A percentile compares a stretch with the other conserved stretches of the same genome.
phyloP scores from a whole-genome alignment of 306 rosid species.

The Adenanthera pavonina region DNA sequence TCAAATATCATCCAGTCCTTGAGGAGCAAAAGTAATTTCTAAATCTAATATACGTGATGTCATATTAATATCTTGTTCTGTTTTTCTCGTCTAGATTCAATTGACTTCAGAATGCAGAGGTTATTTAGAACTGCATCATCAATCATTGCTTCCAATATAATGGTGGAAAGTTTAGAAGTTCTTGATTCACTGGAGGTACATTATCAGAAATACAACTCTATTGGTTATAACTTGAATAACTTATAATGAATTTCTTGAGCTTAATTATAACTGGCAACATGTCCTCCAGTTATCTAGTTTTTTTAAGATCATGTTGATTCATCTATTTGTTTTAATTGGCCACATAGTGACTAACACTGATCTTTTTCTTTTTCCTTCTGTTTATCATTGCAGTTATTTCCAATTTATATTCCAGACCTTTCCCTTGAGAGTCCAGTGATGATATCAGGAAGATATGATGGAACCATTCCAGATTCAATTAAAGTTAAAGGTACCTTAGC shows the following conservation, averaged over 20 bases:
- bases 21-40: constrained; percentile 10
- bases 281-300: constrained; percentile 23
- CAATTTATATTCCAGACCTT: constrained; percentile 75
- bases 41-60: neutral
- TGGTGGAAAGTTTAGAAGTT: constrained; percentile 60
- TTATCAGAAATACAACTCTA: constrained; percentile 19
- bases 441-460: constrained; percentile 86
- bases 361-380: neutral
- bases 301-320: constrained; percentile 24
- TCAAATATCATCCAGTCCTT: neutral
- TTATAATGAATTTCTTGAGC: constrained; percentile 20
- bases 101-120: constrained; percentile 65
- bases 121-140: constrained; percentile 68
- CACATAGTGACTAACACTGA: constrained; percentile 15
- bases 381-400: constrained; percentile 68
- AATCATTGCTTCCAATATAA: constrained; percentile 64
- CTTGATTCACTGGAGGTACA: constrained; percentile 82
- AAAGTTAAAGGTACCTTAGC: constrained; percentile 75
- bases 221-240: neutral
- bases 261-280: neutral
- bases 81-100: constrained; percentile 56
- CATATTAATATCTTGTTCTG: neutral
- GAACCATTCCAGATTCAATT: constrained; percentile 67
- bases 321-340: constrained; percentile 5
- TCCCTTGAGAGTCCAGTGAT: constrained; percentile 74